Evolutionary conservation across 169 alveolate species (phyloP).

Genomic region (Eimeria praecox): DNA sequence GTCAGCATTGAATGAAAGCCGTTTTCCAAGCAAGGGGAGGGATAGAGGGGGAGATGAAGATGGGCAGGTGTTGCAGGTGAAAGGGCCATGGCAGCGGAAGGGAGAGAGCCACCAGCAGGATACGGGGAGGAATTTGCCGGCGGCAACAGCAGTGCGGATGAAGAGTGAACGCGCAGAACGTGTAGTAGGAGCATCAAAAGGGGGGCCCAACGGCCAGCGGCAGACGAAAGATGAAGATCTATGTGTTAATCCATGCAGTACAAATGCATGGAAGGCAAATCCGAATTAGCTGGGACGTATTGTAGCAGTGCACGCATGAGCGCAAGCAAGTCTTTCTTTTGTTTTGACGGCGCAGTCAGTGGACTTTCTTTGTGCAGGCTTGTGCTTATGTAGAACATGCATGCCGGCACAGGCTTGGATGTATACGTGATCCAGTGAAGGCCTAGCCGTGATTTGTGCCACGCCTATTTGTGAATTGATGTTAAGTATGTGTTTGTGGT

Average conservation of each 20-base stretch:
- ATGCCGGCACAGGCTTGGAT: not conserved
- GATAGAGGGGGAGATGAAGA: not conserved
- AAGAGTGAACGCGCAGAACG: not conserved
- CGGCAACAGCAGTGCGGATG: not conserved
- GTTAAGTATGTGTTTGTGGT: not conserved
- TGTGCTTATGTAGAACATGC: not conserved
- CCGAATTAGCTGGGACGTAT: not conserved
- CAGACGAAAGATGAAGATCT: not conserved
- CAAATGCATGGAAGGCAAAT: not conserved
- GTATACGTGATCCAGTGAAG: not conserved
- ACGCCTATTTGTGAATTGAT: not conserved
- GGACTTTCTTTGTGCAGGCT: not conserved
- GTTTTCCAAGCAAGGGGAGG: not conserved
- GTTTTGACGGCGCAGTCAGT: not conserved
- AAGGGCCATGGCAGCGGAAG: not conserved
- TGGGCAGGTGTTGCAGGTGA: not conserved
- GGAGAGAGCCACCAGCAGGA: not conserved
- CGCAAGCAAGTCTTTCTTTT: not conserved
- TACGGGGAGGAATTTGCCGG: not conserved
- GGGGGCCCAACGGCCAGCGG: not conserved
- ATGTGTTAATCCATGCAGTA: not conserved
- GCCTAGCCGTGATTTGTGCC: not conserved
- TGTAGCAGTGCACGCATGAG: not conserved
- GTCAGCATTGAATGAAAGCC: conserved; percentile 18
- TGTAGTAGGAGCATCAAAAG: not conserved